A percentile compares a stretch with the other conserved stretches of the same genome.
Evolutionary conservation across 805 yeast genomes (phyloP).

Genomic region (Tetrapisispora iriomotensis): DNA sequence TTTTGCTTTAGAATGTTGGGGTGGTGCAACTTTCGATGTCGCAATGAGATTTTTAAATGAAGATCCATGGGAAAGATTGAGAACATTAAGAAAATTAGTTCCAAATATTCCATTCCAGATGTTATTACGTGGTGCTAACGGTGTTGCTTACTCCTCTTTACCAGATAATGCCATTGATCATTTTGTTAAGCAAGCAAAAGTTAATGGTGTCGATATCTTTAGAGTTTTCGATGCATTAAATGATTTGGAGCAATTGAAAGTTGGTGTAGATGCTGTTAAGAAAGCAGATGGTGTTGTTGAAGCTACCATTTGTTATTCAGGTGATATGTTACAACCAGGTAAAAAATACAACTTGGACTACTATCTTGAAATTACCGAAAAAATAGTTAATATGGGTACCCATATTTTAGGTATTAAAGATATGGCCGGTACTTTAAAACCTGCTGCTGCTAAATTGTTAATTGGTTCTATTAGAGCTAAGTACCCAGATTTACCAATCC

Average conservation of each 20-base stretch:
- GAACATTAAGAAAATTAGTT: constrained; percentile 76
- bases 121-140: constrained; percentile 98
- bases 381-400: constrained; percentile 87
- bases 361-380: constrained; percentile 71
- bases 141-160: constrained; percentile 94
- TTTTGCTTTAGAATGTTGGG: constrained; percentile 98
- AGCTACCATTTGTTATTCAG: constrained; percentile 96
- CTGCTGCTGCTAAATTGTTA: constrained; percentile 78
- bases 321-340: constrained; percentile 94
- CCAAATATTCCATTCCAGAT: constrained; percentile 99
- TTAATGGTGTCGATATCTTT: constrained; percentile 93
- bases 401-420: constrained; percentile 96
- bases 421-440: constrained; percentile 99
- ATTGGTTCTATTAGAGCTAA: constrained; percentile 72
- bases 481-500: constrained; percentile 92
- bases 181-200: constrained; percentile 89
- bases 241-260: constrained; percentile 92
- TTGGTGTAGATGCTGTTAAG: constrained; percentile 95
- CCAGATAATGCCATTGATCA: constrained; percentile 99
- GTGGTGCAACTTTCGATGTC: constrained; percentile 99
- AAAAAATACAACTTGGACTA: constrained; percentile 93
- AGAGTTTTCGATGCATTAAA: constrained; percentile 96
- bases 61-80: constrained; percentile 96
- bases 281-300: constrained; percentile 99
- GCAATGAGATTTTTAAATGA: constrained; percentile 97